phyloP scores from a whole-genome alignment of 495 filamentous ascomycete species.

The Wilcoxina mikolae region DNA sequence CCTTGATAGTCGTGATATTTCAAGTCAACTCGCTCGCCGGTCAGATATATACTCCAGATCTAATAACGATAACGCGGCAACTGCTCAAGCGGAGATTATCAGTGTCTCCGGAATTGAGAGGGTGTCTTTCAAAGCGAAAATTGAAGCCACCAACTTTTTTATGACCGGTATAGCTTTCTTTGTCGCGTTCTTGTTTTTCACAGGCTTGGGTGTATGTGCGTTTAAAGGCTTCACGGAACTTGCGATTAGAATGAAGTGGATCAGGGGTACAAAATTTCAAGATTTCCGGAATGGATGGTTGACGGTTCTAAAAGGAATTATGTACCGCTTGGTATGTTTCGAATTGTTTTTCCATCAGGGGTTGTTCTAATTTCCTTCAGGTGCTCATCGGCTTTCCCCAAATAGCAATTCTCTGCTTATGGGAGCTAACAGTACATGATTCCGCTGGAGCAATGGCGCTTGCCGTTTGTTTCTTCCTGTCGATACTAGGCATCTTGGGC shows the following conservation, averaged over 20 bases:
- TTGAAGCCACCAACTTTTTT: slow-evolving; percentile 90
- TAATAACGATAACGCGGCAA: slow-evolving; percentile 31
- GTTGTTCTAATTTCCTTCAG: slow-evolving; percentile 22
- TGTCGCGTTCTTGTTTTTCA: slow-evolving; percentile 58
- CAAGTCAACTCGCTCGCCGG: not conserved
- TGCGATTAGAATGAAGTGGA: slow-evolving; percentile 52
- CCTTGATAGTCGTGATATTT: not conserved
- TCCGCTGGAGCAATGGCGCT: slow-evolving; percentile 78
- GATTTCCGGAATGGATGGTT: slow-evolving; percentile 84
- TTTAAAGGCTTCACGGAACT: slow-evolving; percentile 75
- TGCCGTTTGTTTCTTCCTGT: slow-evolving; percentile 77
- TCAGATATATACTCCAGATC: slow-evolving; percentile 30
- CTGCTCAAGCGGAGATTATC: slow-evolving; percentile 36
- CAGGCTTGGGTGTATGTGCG: slow-evolving; percentile 53
- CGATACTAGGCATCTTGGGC: slow-evolving; percentile 60
- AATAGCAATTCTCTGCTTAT: slow-evolving; percentile 79
- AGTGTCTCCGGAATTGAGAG: slow-evolving; percentile 75
- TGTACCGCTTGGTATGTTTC: slow-evolving; percentile 58
- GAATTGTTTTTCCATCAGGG: not conserved
- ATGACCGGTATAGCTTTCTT: slow-evolving; percentile 85
- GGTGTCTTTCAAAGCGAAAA: slow-evolving; percentile 69
- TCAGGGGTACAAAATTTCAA: slow-evolving; percentile 75
- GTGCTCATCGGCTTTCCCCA: slow-evolving; percentile 87
- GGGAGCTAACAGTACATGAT: slow-evolving; percentile 80
- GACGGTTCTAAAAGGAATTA: slow-evolving; percentile 70